Evolutionary conservation across 2,329 filamentous ascomycete genomes (phyloP).

Genomic region (Paecilomyces variotii): DNA sequence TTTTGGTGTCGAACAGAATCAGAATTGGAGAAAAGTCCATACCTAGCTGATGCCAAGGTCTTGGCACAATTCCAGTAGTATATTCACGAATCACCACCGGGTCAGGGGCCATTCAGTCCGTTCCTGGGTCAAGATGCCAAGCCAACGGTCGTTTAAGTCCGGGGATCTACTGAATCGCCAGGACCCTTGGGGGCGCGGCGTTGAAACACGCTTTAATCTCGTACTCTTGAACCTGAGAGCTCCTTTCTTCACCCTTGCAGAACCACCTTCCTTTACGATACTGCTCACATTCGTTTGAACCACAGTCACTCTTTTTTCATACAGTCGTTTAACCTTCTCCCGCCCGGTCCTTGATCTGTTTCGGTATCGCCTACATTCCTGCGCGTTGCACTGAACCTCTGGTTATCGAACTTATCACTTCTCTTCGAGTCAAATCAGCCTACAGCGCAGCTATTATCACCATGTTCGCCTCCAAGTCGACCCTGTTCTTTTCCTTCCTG

Average conservation of each 20-base stretch:
- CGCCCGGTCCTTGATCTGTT: not conserved
- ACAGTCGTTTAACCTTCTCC: not conserved
- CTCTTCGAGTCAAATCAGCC: constrained; percentile 16
- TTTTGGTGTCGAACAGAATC: no score
- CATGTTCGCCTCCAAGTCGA: constrained; percentile 24
- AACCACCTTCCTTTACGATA: constrained; percentile 8
- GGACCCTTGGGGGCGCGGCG: not conserved
- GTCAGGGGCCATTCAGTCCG: not conserved
- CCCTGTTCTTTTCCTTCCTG: constrained; percentile 37
- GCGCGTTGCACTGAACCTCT: not conserved
- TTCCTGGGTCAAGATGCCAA: not conserved
- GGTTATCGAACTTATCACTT: not conserved
- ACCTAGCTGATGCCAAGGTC: no score
- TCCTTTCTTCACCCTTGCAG: constrained; percentile 13
- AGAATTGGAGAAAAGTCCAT: no score
- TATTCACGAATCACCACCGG: no score
- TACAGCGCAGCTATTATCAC: constrained; percentile 29
- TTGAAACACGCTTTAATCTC: constrained; percentile 10
- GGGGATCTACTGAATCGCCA: not conserved
- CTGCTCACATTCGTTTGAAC: constrained; percentile 1
- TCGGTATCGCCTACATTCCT: not conserved
- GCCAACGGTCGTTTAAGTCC: not conserved
- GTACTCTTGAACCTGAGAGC: constrained; percentile 12
- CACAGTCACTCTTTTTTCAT: constrained; percentile 6
- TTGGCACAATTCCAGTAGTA: no score